Evolutionary conservation across 2,329 filamentous ascomycete species (phyloP), one percentile per base, ranked within the genome.

Genomic region (Paraphoma chrysanthemicola): DNA sequence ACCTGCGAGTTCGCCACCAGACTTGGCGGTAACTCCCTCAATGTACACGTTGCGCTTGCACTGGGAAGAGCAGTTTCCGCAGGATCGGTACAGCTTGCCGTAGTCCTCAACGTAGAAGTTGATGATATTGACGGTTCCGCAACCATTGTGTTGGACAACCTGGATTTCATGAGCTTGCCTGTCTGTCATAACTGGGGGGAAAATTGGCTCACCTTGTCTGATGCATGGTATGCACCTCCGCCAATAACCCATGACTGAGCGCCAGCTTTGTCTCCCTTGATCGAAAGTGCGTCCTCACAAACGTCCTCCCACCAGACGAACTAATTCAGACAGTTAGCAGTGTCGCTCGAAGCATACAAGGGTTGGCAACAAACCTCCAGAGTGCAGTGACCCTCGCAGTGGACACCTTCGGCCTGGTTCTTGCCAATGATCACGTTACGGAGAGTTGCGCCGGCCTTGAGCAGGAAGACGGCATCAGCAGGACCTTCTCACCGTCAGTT

Each of bases 381-480:
- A 28, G 75, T 81, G 70, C 82, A 84, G 43, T 77, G 74, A 1
- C 67, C 67, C 56, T 78, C 69, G 73, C 83, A 85, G 74, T 85
- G 82, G 33, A 85, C 79, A 57, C 82, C 82, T 68, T 85, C 83
- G 29, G 78, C 76, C 64, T 83, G 79, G 54, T 80, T 78, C 46
- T 77, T 75, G 16, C 82, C 82, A 50, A 85, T 84, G 69, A 85
- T 84, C 63, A 82, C 81, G 60, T 84, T 84, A 55, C 77, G 79
- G 38, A 85, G 73, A 12, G 79, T 81, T 14, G 79, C 82, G 18
- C 82, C 82, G 18, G 76, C 70, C 59, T 79, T 75, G 39, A 85
- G 76, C 53, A 82, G 76, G 75, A 84, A 84, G 63, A 84, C 81
- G 39, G 82, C 79, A 42, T 81, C 80, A 0, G 72, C 60, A 53